Percentiles rank a stretch among this genome's conserved stretches.
Conservation (phyloP, 2,329 filamentous ascomycete species). For the Fusarium tupiense region DNA sequence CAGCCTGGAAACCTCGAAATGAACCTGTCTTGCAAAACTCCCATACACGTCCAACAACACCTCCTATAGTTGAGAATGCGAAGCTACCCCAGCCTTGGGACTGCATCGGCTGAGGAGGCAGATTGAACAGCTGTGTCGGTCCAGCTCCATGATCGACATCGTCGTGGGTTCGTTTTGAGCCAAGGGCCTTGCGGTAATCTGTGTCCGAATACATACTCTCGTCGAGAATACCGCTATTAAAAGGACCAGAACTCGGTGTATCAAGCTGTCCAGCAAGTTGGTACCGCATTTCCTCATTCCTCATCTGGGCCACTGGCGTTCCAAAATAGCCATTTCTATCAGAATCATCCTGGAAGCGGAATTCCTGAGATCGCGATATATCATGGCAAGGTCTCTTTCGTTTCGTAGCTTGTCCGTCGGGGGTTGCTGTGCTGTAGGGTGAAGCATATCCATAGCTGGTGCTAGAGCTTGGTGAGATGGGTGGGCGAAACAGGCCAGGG, state of each 20-base stretch:
- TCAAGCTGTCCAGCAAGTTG: constrained; percentile 64
- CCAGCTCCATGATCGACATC: constrained; percentile 50
- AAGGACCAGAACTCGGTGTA: constrained; percentile 52
- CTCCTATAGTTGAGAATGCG: constrained; percentile 71
- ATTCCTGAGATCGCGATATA: constrained; percentile 41
- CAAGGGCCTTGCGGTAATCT: constrained; percentile 64
- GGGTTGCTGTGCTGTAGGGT: constrained; percentile 28
- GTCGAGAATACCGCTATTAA: constrained; percentile 53
- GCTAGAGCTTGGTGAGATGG: constrained; percentile 54
- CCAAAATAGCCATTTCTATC: constrained; percentile 37
- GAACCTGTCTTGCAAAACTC: constrained; percentile 80
- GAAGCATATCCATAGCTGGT: constrained; percentile 50
- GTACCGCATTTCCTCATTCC: constrained; percentile 49
- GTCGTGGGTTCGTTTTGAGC: constrained; percentile 55
- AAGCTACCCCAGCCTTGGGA: constrained; percentile 64
- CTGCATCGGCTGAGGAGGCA: constrained; percentile 44
- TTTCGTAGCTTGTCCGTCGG: constrained; percentile 49
- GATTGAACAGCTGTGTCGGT: constrained; percentile 47
- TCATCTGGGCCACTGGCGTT: constrained; percentile 28
- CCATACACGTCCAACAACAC: constrained; percentile 81
- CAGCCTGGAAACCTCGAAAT: constrained; percentile 88
- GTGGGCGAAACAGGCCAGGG: constrained; percentile 59
- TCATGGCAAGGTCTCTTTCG: constrained; percentile 56
- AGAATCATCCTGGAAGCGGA: constrained; percentile 31
- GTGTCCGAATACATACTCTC: constrained; percentile 67